Evolutionary conservation across 1,284 basidiomycete species (phyloP).

Genomic region (Leccinum brunneo-olivaceum): DNA sequence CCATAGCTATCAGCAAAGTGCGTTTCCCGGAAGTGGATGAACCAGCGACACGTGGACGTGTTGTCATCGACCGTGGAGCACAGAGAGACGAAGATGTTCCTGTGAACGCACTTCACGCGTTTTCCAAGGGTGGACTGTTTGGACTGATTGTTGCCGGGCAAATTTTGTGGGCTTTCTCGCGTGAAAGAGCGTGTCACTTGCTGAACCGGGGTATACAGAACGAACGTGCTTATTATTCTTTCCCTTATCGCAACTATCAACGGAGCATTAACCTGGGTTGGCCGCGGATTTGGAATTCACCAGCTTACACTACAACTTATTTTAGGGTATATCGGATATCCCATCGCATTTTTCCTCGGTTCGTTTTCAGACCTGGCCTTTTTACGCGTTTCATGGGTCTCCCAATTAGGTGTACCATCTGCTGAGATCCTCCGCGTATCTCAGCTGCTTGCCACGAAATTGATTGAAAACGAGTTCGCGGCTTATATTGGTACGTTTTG

Average conservation of each 20-base stretch:
- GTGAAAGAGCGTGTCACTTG: background rate
- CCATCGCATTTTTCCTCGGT: constrained; percentile 77
- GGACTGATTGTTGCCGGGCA: constrained; percentile 83
- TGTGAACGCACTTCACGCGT: constrained; percentile 82
- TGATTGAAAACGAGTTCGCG: constrained; percentile 84
- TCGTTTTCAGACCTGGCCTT: constrained; percentile 4
- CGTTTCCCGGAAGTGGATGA: constrained; percentile 79
- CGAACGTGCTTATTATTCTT: constrained; percentile 76
- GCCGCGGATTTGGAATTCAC: constrained; percentile 79
- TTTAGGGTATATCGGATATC: constrained; percentile 84
- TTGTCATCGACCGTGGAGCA: constrained; percentile 73
- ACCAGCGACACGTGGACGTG: constrained; percentile 76
- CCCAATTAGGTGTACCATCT: constrained; percentile 55
- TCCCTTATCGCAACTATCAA: constrained; percentile 79
- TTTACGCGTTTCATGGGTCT: constrained; percentile 3
- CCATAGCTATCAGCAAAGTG: constrained; percentile 86
- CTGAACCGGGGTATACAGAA: constrained; percentile 32
- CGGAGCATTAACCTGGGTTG: constrained; percentile 85
- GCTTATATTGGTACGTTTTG: constrained; percentile 52
- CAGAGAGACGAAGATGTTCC: constrained; percentile 46
- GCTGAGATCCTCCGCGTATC: constrained; percentile 67
- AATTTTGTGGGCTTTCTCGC: constrained; percentile 52
- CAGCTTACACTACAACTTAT: constrained; percentile 79
- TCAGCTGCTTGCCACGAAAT: constrained; percentile 80
- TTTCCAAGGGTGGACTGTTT: constrained; percentile 81